Base-by-base conservation (phyloP, 495 filamentous ascomycete genomes). In the Penicillium malachiteum region DNA sequence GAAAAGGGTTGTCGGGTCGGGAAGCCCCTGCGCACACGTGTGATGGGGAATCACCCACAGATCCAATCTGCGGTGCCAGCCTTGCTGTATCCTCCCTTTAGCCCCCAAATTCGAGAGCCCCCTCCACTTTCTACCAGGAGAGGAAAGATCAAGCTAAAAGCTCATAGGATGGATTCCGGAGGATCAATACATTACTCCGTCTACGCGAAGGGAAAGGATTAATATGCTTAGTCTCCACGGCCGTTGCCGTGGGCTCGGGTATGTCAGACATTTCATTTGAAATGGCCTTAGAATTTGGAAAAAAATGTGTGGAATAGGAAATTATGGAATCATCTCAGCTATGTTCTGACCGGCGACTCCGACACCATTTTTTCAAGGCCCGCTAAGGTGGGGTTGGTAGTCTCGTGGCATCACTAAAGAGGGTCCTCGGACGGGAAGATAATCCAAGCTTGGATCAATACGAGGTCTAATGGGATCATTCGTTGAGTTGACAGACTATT, bases 241-340 rank as follows among this genome's bases (percentile, higher is more conserved):
- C 59, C 53, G 26, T 62, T 44, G 48, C 55, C 59, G 51, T 56
- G 52, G 53, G n/a, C 43, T 47, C 48, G 59, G 56, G 31, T 57
- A 35, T 52, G 26, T 49, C 39, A 51, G 16, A 39, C 40, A 21
- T n/a, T 16, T 14, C 43, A 10, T 9, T 38, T 21, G 18, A 8
- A 26, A 26, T 4, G 21, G 1, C 21, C 4, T 26, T 26, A 0
- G 13, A 17, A 21, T 7, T 1, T 33, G 8, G 12, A 16, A 30
- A 40, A 12, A 4, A 13, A 8, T 14, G 9, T 8, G n/a, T 7
- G 7, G 10, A 14, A 8, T 14, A 5, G 14, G 10, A 41, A 16
- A 41, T 10, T n/a, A 41, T 26, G 1, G 21, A 26, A 26, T 26
- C 21, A 26, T 26, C 21, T 26, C 21, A 26, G 21, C 21, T 26